phyloP scores from a whole-genome alignment of 257 asterid species.

The Handroanthus guayacan region DNA sequence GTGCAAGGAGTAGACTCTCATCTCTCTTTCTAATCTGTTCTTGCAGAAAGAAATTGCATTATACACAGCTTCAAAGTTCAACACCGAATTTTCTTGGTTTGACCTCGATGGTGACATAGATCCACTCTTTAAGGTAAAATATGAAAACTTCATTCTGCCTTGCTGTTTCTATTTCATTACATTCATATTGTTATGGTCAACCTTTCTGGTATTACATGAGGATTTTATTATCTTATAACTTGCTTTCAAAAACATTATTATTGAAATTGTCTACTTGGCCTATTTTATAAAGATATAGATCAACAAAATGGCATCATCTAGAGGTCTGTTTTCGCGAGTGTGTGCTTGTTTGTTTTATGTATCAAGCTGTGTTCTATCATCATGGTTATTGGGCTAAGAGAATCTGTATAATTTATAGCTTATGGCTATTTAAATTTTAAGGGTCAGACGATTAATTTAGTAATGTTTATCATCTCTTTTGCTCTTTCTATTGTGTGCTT shows the following conservation, averaged over 20 bases:
- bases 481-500: background rate
- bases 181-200: background rate
- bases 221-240: constrained; percentile 7
- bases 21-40: constrained; percentile 32
- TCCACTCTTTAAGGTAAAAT: constrained; percentile 93
- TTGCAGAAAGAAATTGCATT: constrained; percentile 98
- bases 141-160: constrained; percentile 27
- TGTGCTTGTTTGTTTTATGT: background rate
- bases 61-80: constrained; percentile 94
- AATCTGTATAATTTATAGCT: background rate
- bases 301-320: background rate
- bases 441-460: constrained; percentile 8
- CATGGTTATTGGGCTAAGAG: constrained; percentile 21
- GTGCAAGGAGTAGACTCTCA: constrained; percentile 3
- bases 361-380: constrained; percentile 6
- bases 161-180: constrained; percentile 19
- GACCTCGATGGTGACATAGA: constrained; percentile 98
- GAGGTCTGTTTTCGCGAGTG: background rate
- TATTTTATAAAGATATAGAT: background rate
- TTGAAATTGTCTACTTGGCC: constrained; percentile 18
- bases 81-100: constrained; percentile 95
- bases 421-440: background rate
- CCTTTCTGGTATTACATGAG: background rate
- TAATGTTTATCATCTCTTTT: background rate
- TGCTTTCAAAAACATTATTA: constrained; percentile 9